Conservation (phyloP, 1,284 basidiomycete genomes). For the Golubevia pallescens region DNA sequence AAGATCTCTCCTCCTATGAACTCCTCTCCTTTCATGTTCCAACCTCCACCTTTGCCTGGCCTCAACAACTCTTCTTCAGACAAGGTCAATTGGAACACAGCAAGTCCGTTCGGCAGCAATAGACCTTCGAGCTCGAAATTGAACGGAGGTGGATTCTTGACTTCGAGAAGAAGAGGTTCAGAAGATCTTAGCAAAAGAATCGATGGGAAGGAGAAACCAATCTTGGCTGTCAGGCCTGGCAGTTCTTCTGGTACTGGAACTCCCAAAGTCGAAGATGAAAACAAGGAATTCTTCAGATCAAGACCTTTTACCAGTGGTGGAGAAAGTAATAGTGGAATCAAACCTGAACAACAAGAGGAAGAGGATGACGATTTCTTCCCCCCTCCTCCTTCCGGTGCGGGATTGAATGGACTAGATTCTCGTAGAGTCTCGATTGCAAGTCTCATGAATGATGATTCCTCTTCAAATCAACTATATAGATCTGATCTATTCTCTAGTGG, state of each 20-base stretch:
- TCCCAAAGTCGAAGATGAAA: neutral
- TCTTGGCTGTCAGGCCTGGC: neutral
- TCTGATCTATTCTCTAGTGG: too few species aligned
- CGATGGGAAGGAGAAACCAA: neutral
- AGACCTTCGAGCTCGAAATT: neutral
- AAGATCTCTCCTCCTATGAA: conserved; percentile 31
- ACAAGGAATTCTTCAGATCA: neutral
- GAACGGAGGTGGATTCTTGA: neutral
- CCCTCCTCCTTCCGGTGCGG: neutral
- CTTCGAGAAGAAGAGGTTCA: neutral
- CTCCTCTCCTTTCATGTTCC: conserved; percentile 47
- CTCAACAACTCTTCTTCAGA: neutral
- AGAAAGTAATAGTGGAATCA: neutral
- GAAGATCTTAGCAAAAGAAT: neutral
- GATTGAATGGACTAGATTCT: neutral
- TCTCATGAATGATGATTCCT: neutral
- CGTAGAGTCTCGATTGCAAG: neutral
- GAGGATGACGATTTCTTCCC: neutral
- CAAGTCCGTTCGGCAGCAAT: neutral
- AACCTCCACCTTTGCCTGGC: conserved; percentile 28
- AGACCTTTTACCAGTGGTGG: neutral
- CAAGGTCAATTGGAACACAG: neutral
- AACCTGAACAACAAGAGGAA: neutral
- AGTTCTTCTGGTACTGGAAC: neutral
- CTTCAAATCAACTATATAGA: neutral